Percentiles rank a stretch among this genome's conserved stretches.
Conservation (phyloP, 2,329 filamentous ascomycete species). For the Pestalotiopsis sp. region DNA sequence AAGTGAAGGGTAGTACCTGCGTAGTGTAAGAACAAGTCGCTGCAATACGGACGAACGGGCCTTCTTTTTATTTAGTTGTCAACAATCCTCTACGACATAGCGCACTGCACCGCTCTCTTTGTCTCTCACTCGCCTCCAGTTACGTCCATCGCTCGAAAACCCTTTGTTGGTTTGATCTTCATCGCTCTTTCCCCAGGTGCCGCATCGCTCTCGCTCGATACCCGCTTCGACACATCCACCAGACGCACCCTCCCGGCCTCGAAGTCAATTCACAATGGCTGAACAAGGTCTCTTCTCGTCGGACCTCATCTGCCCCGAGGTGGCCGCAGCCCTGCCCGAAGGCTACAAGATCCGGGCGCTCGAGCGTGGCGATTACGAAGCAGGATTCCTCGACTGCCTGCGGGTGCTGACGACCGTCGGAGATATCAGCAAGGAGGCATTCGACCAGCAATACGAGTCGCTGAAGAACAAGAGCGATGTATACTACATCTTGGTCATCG, state of each 20-base stretch:
- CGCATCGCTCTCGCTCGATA: not conserved
- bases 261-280: slow-evolving; percentile 27
- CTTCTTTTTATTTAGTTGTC: not conserved
- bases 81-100: not conserved
- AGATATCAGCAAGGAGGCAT: slow-evolving; percentile 75
- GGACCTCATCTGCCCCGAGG: slow-evolving; percentile 75
- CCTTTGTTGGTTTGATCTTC: not conserved
- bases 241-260: not conserved
- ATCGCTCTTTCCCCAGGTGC: not conserved
- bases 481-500: slow-evolving; percentile 87
- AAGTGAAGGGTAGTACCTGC: not conserved
- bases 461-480: slow-evolving; percentile 68
- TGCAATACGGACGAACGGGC: not conserved
- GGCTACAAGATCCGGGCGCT: slow-evolving; percentile 84
- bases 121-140: not conserved
- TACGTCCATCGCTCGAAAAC: not conserved
- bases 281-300: slow-evolving; percentile 73
- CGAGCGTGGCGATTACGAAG: slow-evolving; percentile 73
- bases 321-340: slow-evolving; percentile 72
- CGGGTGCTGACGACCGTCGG: slow-evolving; percentile 92
- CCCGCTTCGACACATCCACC: not conserved
- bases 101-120: not conserved
- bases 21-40: not conserved
- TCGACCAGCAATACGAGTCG: slow-evolving; percentile 80
- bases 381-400: slow-evolving; percentile 87